These are phyloP conservation scores for Penicillium crystallinum DNA, from an alignment of 495 filamentous ascomycete species.

Conservation along the genomic window DNA sequence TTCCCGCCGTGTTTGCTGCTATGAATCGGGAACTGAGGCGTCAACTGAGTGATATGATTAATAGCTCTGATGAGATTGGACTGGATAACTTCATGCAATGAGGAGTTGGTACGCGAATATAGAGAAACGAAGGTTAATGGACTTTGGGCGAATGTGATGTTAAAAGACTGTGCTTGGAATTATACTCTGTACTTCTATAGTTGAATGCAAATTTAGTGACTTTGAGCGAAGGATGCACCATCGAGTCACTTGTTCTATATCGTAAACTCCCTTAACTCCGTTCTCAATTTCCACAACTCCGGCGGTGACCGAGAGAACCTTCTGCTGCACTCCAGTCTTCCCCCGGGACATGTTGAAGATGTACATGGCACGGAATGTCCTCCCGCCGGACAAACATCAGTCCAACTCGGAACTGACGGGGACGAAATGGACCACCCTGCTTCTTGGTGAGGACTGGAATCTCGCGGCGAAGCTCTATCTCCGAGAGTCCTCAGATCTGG, in stretches of 20 bases:
- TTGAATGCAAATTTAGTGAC: neutral
- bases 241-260: neutral
- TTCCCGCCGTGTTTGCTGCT: constrained; percentile 17
- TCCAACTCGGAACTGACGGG: too few relatives aligned
- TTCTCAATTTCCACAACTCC: neutral
- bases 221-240: too few relatives aligned
- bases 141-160: neutral
- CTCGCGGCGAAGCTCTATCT: too few relatives aligned
- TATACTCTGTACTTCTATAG: neutral
- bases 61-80: constrained; percentile 33
- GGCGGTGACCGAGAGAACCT: too few relatives aligned
- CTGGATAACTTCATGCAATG: constrained; percentile 2
- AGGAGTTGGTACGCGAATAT: neutral
- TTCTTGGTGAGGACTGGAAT: too few relatives aligned
- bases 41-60: constrained; percentile 19
- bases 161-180: neutral
- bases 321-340: too few relatives aligned
- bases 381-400: too few relatives aligned
- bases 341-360: too few relatives aligned
- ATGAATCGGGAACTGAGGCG: constrained; percentile 17
- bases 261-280: constrained; percentile 7
- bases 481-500: too few relatives aligned
- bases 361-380: too few relatives aligned
- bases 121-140: neutral
- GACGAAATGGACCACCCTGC: too few relatives aligned